Conservation (phyloP, 2,329 filamentous ascomycete genomes). For the Alternaria metachromatica region DNA sequence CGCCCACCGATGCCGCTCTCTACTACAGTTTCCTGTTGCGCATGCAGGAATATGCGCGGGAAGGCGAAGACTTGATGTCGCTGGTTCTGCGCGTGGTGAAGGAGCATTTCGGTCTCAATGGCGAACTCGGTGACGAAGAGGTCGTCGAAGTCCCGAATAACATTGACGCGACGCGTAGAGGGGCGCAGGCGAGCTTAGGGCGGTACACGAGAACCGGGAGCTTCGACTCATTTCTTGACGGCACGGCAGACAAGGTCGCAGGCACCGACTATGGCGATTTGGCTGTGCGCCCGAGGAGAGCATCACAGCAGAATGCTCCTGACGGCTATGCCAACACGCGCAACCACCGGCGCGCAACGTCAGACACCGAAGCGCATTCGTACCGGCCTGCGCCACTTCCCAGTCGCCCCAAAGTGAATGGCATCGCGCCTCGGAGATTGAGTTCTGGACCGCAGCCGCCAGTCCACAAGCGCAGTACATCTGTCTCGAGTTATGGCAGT, state of each 20-base stretch:
- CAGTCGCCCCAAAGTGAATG: conserved; percentile 34
- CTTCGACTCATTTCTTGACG: conserved; percentile 66
- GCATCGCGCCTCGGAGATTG: conserved; percentile 20
- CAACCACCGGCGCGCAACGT: conserved; percentile 29
- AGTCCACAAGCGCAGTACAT: conserved; percentile 35
- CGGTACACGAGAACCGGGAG: conserved; percentile 56
- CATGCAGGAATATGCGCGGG: conserved; percentile 54
- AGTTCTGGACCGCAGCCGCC: conserved; percentile 27
- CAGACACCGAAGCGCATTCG: conserved; percentile 34
- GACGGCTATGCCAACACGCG: conserved; percentile 12
- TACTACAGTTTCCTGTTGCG: conserved; percentile 81
- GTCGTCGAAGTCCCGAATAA: conserved; percentile 45
- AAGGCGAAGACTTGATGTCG: conserved; percentile 61
- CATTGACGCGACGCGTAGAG: conserved; percentile 32
- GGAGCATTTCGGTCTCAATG: conserved; percentile 62
- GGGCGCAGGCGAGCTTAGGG: conserved; percentile 29
- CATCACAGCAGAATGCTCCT: conserved; percentile 16
- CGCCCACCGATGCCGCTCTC: conserved; percentile 75
- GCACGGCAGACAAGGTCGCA: conserved; percentile 60
- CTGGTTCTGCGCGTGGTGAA: conserved; percentile 73
- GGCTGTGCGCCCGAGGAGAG: conserved; percentile 25
- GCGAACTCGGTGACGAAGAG: conserved; percentile 63
- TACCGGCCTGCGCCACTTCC: conserved; percentile 33
- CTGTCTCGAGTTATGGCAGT: conserved; percentile 47
- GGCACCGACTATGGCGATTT: conserved; percentile 39